Conservation (phyloP, 2,329 filamentous ascomycete species). For the Phialophora tarda region DNA sequence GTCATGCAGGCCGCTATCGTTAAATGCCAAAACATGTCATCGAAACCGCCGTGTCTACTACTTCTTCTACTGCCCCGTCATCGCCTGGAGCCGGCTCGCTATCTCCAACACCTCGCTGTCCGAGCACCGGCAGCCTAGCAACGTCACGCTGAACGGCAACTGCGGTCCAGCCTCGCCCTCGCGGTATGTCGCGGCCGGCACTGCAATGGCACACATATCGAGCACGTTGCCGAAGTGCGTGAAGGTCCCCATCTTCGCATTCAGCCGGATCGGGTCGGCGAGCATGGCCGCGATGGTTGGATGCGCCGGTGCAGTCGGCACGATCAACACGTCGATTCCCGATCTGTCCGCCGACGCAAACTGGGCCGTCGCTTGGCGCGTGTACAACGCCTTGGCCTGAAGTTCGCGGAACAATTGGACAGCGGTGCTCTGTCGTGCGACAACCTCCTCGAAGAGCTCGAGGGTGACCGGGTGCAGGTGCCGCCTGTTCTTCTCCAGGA, state of each 20-base stretch:
- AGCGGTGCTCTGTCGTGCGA: conserved; percentile 49
- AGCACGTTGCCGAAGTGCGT: conserved; percentile 68
- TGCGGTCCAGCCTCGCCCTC: conserved; percentile 21
- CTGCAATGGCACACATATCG: conserved; percentile 60
- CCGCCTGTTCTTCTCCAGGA: conserved; percentile 47
- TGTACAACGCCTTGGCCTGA: conserved; percentile 50
- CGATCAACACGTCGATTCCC: conserved; percentile 56
- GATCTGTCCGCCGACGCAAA: conserved; percentile 30
- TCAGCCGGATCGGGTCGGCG: conserved; percentile 59
- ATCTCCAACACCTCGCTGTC: conserved; percentile 55
- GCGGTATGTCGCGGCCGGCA: conserved; percentile 56
- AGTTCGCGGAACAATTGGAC: conserved; percentile 58
- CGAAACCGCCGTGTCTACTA: neutral
- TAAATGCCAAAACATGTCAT: conserved; percentile 1
- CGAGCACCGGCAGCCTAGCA: conserved; percentile 49
- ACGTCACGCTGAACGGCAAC: conserved; percentile 41
- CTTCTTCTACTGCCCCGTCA: conserved; percentile 11
- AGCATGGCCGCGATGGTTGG: conserved; percentile 59
- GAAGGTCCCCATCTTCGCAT: conserved; percentile 61
- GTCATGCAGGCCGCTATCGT: conserved; percentile 3
- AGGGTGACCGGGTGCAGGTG: conserved; percentile 58
- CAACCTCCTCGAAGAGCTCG: conserved; percentile 51
- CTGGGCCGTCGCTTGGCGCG: conserved; percentile 30
- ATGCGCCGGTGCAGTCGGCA: conserved; percentile 63
- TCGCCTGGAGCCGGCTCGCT: conserved; percentile 51